Evolutionary conservation across 2,329 filamentous ascomycete species (phyloP).

Genomic region (Gnomoniopsis sp.): DNA sequence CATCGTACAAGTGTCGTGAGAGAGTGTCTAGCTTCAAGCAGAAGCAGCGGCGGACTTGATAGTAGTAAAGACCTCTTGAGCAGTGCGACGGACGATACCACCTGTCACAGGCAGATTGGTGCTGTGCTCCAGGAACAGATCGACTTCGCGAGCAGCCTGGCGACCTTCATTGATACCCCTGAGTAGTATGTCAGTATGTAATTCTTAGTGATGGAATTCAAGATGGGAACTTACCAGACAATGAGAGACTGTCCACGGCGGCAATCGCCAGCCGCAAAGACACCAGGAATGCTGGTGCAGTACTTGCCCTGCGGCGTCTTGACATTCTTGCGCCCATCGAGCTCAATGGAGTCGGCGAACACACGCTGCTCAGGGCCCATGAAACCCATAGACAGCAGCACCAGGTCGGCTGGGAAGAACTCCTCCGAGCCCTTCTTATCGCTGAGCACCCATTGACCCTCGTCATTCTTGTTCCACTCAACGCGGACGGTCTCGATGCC

Average conservation of each 20-base stretch:
- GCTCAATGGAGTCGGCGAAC: constrained; percentile 80
- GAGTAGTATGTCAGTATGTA: constrained; percentile 30
- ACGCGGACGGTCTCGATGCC: constrained; percentile 95
- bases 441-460: constrained; percentile 98
- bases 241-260: constrained; percentile 92
- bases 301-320: constrained; percentile 90
- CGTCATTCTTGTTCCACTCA: constrained; percentile 88
- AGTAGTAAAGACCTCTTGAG: constrained; percentile 61
- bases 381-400: constrained; percentile 96
- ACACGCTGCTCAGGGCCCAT: constrained; percentile 87
- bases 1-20: background rate
- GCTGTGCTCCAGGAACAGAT: constrained; percentile 77
- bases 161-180: constrained; percentile 97
- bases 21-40: background rate
- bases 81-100: constrained; percentile 84
- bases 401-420: constrained; percentile 94
- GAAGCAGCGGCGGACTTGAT: constrained; percentile 23
- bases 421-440: constrained; percentile 89
- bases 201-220: background rate
- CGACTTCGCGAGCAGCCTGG: constrained; percentile 87
- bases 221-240: constrained; percentile 68
- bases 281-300: constrained; percentile 79
- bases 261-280: constrained; percentile 94
- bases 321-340: constrained; percentile 90
- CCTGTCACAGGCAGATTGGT: constrained; percentile 85